Evolutionary conservation across 352 stramenopile genomes (phyloP).

Genomic region (Blastocystis sp.): DNA sequence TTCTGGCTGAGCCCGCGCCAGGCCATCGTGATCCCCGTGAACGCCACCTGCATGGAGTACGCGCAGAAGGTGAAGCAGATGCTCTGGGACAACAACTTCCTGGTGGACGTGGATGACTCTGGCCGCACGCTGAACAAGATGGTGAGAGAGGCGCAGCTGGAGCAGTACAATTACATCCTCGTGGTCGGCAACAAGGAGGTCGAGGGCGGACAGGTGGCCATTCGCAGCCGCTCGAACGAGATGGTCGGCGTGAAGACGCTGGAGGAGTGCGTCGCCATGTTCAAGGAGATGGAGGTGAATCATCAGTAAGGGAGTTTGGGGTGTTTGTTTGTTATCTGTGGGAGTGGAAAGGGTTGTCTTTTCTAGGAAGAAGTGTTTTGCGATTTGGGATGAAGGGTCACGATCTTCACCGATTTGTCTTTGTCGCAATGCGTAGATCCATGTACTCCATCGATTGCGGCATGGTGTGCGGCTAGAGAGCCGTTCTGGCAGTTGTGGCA

Average conservation of each 20-base stretch:
- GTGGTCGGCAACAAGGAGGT: slow-evolving; percentile 89
- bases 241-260: slow-evolving; percentile 88
- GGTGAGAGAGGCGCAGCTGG: slow-evolving; percentile 90
- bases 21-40: slow-evolving; percentile 90
- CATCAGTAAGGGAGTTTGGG: slow-evolving; percentile 47
- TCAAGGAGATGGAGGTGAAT: slow-evolving; percentile 63
- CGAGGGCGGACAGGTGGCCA: slow-evolving; percentile 84
- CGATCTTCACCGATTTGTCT: no score
- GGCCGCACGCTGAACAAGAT: slow-evolving; percentile 97
- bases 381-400: no score
- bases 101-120: slow-evolving; percentile 89
- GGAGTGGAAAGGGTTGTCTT: no score
- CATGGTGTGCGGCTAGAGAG: no score
- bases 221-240: slow-evolving; percentile 88
- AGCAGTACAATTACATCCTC: slow-evolving; percentile 97
- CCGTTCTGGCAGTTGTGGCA: no score
- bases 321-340: slow-evolving; percentile 4
- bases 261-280: slow-evolving; percentile 83
- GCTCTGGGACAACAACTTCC: slow-evolving; percentile 81
- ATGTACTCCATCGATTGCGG: no score
- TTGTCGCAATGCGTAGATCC: no score
- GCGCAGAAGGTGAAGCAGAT: slow-evolving; percentile 73
- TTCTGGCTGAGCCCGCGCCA: slow-evolving; percentile 94
- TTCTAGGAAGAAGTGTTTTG: no score
- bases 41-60: slow-evolving; percentile 88